phyloP scores from a whole-genome alignment of 805 yeast species.

The Candida qinlingensis region DNA sequence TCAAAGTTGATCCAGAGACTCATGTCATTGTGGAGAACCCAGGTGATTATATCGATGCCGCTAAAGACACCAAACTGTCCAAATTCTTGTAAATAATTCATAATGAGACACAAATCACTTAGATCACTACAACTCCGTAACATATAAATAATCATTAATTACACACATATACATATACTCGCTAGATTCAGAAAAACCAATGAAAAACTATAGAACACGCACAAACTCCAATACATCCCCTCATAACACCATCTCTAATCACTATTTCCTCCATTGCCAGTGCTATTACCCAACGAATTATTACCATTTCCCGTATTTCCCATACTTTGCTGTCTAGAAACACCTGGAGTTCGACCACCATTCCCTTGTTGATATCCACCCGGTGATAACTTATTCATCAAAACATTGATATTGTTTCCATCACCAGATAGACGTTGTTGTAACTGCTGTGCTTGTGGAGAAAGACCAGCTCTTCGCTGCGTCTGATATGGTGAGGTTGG shows the following conservation, averaged over 20 bases:
- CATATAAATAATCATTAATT: background rate
- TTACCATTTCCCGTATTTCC: background rate
- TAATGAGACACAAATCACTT: background rate
- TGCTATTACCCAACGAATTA: background rate
- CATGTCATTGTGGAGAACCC: conserved; percentile 35
- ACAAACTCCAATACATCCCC: background rate
- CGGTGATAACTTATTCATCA: background rate
- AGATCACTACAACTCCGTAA: background rate
- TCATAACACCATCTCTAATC: background rate
- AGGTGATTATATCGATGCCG: conserved; percentile 34
- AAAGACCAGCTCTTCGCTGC: background rate
- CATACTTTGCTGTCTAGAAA: background rate
- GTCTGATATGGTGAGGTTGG: background rate
- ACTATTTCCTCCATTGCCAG: background rate
- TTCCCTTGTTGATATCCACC: background rate
- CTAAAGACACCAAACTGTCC: conserved; percentile 31
- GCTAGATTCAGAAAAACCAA: no score
- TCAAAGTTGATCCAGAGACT: conserved; percentile 27
- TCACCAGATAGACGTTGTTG: background rate
- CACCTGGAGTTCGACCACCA: background rate
- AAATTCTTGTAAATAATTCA: conserved; percentile 28
- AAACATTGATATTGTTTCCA: background rate
- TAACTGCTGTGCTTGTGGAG: background rate
- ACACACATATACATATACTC: background rate
- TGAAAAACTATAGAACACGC: no score